A percentile compares a stretch with the other conserved stretches of the same genome.
Evolutionary conservation across 2,329 filamentous ascomycete species (phyloP).

Genomic region (Trichoderma semiorbis): DNA sequence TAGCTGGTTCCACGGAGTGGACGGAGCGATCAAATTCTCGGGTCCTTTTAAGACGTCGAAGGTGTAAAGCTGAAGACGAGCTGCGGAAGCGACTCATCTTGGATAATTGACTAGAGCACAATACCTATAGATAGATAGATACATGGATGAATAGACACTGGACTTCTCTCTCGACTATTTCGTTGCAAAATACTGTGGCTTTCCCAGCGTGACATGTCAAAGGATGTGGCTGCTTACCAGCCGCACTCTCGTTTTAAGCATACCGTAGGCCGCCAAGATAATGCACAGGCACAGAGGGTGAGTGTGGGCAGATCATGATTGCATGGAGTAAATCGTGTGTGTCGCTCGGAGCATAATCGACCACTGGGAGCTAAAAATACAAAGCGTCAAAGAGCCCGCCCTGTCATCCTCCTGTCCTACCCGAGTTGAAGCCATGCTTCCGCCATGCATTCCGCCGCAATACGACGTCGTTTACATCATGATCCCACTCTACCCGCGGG

Average conservation of each 20-base stretch:
- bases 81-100: background rate
- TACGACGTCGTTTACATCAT: background rate
- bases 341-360: background rate
- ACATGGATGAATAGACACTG: background rate
- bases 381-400: background rate
- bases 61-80: background rate
- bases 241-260: background rate
- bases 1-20: conserved; percentile 10
- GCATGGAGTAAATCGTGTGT: background rate
- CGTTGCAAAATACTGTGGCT: background rate
- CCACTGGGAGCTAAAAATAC: background rate
- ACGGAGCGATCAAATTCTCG: background rate
- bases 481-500: background rate
- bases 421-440: background rate
- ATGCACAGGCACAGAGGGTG: background rate
- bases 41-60: background rate
- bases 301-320: background rate
- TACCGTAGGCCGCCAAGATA: background rate
- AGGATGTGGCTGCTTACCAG: background rate
- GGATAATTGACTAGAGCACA: background rate
- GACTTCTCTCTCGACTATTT: background rate
- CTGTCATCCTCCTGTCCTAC: background rate
- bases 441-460: background rate
- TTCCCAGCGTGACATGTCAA: background rate
- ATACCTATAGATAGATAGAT: background rate